Base-by-base conservation (phyloP, 352 stramenopile species). In the Phytophthora cajani region DNA sequence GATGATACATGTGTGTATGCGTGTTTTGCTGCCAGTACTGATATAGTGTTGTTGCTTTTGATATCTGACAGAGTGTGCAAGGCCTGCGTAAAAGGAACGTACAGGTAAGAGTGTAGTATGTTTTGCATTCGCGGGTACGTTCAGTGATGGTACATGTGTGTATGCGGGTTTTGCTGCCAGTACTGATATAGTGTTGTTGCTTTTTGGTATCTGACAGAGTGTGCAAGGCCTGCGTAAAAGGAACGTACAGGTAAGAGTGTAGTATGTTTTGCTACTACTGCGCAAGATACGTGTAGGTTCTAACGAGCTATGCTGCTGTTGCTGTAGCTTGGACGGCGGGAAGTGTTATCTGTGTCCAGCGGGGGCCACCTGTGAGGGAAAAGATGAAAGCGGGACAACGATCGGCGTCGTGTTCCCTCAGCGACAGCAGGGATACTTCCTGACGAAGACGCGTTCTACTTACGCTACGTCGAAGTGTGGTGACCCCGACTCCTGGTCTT, bases 311-410 rank as follows among this genome's bases (percentile, higher is more conserved):
- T 50, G 42, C 19, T 50, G 8, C 47, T 30, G 4, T 16, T 38
- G 11, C 49, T 67, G 19, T 71, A 93, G 86, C 72, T 59, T 93
- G 60, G 84, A 93, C 25, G 86, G 86, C 14, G 60, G 79, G 21
- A 82, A 71, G 23, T 93, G 86, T 30, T 88, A 91, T 60, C 49
- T 80, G 14, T 93, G 86, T 69, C 86, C 86, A 8, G 36, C 78
- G 5, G 86, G 86, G 1, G 84, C 78, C 0, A 74, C 56, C 16
- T 93, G 86, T 7, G 80, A 89, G 17, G 51, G 75, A 51, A 65
- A 62, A 8, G 81, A 86, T 49, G 40, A 52, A 4, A 76, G 51
- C 10, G 83, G 79, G 0, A 61, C 62, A 10, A 49, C 74, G 0
- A 64, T 75, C 14, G 86, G 86, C 7, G 81, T 88, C 8, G 74